Conservation (phyloP, 2,329 filamentous ascomycete species). For the Huntiella bhutanensis region DNA sequence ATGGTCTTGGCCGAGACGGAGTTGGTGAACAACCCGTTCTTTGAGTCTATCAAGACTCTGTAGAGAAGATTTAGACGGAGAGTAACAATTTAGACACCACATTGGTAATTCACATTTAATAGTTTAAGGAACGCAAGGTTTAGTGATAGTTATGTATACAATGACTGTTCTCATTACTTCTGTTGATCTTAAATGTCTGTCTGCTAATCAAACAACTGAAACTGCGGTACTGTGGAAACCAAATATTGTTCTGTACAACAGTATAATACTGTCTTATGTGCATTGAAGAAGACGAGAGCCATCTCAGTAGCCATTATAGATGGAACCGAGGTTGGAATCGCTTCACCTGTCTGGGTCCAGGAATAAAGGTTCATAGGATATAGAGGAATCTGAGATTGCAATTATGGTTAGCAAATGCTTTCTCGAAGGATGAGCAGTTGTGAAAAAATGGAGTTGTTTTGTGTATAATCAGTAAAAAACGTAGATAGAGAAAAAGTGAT, state of each 20-base stretch:
- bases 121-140: background rate
- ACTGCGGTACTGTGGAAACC: no score
- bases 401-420: conserved; percentile 7
- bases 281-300: background rate
- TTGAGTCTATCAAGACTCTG: conserved; percentile 41
- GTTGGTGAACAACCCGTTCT: conserved; percentile 47
- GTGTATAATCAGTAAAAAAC: conserved; percentile 10
- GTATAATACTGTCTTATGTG: no score
- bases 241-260: no score
- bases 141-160: background rate
- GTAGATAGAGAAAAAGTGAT: conserved; percentile 12
- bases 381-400: background rate
- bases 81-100: background rate
- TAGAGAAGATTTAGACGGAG: conserved; percentile 16
- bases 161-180: background rate
- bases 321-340: background rate
- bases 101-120: background rate
- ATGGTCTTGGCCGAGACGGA: conserved; percentile 56
- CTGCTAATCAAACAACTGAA: no score
- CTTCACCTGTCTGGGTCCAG: conserved; percentile 12
- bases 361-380: background rate
- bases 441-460: background rate
- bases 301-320: background rate
- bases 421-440: conserved; percentile 5
- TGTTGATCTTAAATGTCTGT: no score